These are phyloP conservation scores for Oryza punctata DNA, from an alignment of 176 grass and related monocot species.

Conservation along the genomic window DNA sequence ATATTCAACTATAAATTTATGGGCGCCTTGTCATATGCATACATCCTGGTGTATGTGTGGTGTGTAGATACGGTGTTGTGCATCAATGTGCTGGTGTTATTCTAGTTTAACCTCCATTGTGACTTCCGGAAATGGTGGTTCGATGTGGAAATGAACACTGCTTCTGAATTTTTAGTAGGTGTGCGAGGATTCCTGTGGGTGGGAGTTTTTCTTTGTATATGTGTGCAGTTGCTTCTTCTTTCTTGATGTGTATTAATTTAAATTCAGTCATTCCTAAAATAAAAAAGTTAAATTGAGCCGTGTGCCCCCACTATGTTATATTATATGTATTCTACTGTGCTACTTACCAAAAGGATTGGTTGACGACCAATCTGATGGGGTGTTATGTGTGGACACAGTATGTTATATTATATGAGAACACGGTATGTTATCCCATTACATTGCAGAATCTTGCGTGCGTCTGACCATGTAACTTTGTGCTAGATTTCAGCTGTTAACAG, in stretches of 20 bases:
- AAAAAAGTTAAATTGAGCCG: background rate
- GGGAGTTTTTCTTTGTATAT: background rate
- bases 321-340: background rate
- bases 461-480: background rate
- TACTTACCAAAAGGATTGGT: background rate
- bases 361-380: background rate
- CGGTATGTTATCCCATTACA: background rate
- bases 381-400: background rate
- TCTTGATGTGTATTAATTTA: background rate
- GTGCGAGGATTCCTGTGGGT: background rate
- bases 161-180: background rate
- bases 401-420: background rate
- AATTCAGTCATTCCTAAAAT: background rate
- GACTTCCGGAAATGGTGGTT: background rate
- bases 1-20: background rate
- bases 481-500: background rate
- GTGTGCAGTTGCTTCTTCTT: background rate
- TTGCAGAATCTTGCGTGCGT: background rate
- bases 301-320: background rate
- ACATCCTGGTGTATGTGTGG: background rate
- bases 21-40: background rate
- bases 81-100: background rate
- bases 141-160: background rate
- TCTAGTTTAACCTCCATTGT: background rate
- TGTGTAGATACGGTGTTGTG: background rate